Evolutionary conservation across 306 rosid genomes (phyloP), one percentile per base, ranked within the genome.

Genomic region (Biancaea sappan): DNA sequence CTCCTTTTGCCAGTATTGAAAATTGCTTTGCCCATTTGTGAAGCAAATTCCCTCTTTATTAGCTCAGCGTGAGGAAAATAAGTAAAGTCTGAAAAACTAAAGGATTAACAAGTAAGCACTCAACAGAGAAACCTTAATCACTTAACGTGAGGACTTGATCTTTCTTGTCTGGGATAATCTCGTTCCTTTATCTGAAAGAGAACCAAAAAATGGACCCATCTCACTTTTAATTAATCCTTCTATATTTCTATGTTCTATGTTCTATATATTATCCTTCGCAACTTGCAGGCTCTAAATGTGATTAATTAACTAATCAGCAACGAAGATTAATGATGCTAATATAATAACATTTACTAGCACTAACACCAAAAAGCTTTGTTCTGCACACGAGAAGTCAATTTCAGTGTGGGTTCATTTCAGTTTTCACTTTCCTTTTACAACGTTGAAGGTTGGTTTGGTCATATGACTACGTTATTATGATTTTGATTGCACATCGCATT

Each of bases 401-500:
- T 46, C 47, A n/a, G 28, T 34, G 24, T 47, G 48, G 31, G 14
- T 74, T 67, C 38, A 61, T 63, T 18, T 62, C 47, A 64, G 32
- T 68, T 61, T 73, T 77, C 3, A 12, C 50, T 75, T 63, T 69
- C 70, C 74, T 72, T 78, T 69, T 69, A 74, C 72, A 58, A 63
- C 15, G 29, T 46, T 64, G 70, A 79, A 80, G 80, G 66, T 29
- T 68, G 4, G 60, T 48, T 78, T 74, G 74, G 75, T 67, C 66
- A 71, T 35, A 67, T 67, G 66, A 38, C 29, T 62, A 79, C 74
- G 84, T 66, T 76, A 61, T 12, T 28, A 44, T 72, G 82, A 66
- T 21, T 76, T 72, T 46, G 77, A 76, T 80, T 53, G 46, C 77
- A 61, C 72, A 73, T 69, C 43, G 48, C 66, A 72, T 76, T 72